These are phyloP conservation scores for Ganoderma meredithae DNA, from an alignment of 1,284 basidiomycete genomes.

Conservation along the genomic window DNA sequence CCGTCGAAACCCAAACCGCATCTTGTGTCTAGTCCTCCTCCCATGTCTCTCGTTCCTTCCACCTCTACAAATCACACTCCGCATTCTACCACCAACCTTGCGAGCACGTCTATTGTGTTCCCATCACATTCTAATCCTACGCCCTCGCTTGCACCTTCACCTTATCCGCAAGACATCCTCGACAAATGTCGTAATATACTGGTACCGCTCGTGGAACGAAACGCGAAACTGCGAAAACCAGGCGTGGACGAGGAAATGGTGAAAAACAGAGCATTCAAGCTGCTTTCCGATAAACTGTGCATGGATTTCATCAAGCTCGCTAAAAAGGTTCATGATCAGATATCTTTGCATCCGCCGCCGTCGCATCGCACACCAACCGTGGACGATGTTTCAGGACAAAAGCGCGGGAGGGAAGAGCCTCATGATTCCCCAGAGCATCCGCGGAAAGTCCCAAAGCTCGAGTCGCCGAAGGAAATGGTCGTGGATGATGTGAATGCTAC, in stretches of 20 bases:
- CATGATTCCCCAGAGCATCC: neutral
- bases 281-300: conserved; percentile 38
- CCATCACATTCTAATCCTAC: neutral
- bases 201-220: conserved; percentile 35
- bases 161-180: conserved; percentile 15
- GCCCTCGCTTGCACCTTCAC: neutral
- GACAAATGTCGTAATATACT: conserved; percentile 32
- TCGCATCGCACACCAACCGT: neutral
- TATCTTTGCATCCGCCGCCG: conserved; percentile 22
- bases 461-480: conserved; percentile 4
- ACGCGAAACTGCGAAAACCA: conserved; percentile 36
- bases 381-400: conserved; percentile 7
- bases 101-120: neutral
- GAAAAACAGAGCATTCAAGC: conserved; percentile 24
- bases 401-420: conserved; percentile 1
- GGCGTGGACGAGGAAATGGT: conserved; percentile 29
- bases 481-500: conserved; percentile 9
- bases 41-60: conserved; percentile 1
- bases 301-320: conserved; percentile 36
- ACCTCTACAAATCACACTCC: neutral
- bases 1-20: neutral
- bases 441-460: neutral
- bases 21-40: conserved; percentile 1
- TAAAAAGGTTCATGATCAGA: conserved; percentile 30
- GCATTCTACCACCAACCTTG: neutral